Percentiles rank a stretch among this genome's conserved stretches.
Conservation (phyloP, 1,284 basidiomycete species). For the Papiliotrema flavescens region DNA sequence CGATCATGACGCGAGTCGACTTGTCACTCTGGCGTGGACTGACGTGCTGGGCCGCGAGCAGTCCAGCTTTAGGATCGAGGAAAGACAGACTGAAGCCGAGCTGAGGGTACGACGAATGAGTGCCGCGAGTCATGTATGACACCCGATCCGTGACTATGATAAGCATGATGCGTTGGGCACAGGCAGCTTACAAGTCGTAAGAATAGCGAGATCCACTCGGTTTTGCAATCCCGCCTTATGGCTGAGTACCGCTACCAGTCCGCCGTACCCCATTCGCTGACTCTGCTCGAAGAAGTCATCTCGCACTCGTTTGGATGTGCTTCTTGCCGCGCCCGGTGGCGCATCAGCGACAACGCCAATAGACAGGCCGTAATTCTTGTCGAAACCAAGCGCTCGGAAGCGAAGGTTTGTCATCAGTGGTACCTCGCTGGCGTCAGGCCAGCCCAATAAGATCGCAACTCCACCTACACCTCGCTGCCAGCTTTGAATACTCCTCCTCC, state of each 20-base stretch:
- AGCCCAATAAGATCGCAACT: slow-evolving; percentile 4
- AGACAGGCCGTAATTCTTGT: slow-evolving; percentile 53
- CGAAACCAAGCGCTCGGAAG: slow-evolving; percentile 52
- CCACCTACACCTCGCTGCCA: not conserved
- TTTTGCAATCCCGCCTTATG: slow-evolving; percentile 27
- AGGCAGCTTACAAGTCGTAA: slow-evolving; percentile 7
- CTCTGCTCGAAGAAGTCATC: slow-evolving; percentile 57
- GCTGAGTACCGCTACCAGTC: slow-evolving; percentile 58
- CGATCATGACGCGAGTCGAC: slow-evolving; percentile 51
- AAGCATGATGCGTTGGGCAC: too few species aligned
- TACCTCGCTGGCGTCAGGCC: slow-evolving; percentile 50
- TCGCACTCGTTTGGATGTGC: slow-evolving; percentile 21
- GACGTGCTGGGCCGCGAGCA: slow-evolving; percentile 45
- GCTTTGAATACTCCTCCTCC: too few species aligned
- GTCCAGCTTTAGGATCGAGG: slow-evolving; percentile 53
- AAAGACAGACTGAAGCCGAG: not conserved
- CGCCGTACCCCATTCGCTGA: slow-evolving; percentile 57
- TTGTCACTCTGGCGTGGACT: not conserved
- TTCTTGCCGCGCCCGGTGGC: slow-evolving; percentile 53
- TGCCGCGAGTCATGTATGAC: not conserved
- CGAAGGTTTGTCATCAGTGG: slow-evolving; percentile 57
- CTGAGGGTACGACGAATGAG: not conserved
- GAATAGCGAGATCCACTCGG: slow-evolving; percentile 4
- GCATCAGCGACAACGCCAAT: slow-evolving; percentile 52
- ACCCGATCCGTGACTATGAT: too few species aligned